These are phyloP conservation scores for Blastobotrys capitulatus DNA, from an alignment of 1,139 yeast genomes.

Conservation along the genomic window DNA sequence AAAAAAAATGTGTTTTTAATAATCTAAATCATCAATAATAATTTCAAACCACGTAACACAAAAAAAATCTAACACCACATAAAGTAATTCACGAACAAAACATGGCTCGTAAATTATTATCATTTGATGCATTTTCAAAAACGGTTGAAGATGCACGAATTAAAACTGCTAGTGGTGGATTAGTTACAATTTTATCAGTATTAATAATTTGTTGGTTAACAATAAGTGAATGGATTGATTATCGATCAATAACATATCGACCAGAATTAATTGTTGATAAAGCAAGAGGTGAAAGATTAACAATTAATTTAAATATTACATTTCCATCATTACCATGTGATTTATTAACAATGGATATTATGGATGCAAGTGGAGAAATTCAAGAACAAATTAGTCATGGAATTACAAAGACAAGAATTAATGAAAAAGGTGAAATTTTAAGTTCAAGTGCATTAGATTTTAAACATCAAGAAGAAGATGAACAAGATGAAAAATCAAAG, in stretches of 20 bases:
- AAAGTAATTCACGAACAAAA: neutral
- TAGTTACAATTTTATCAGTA: conserved; percentile 71
- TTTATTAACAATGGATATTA: conserved; percentile 49
- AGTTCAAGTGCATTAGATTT: conserved; percentile 31
- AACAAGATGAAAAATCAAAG: conserved; percentile 33
- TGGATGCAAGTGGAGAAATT: conserved; percentile 83
- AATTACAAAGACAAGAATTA: conserved; percentile 63
- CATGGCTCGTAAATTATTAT: conserved; percentile 36
- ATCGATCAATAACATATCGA: conserved; percentile 56
- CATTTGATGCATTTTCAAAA: conserved; percentile 86
- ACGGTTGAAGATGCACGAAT: conserved; percentile 92
- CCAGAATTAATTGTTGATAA: conserved; percentile 89
- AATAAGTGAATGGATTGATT: conserved; percentile 70
- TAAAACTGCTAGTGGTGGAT: conserved; percentile 83
- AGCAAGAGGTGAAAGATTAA: conserved; percentile 69
- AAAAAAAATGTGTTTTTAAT: too few relatives aligned
- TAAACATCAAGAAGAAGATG: conserved; percentile 29
- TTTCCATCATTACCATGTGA: conserved; percentile 88
- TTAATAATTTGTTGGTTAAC: conserved; percentile 58
- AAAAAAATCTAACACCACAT: neutral
- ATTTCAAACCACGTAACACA: neutral
- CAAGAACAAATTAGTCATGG: conserved; percentile 72
- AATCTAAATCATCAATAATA: too few relatives aligned
- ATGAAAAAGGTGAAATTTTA: conserved; percentile 41
- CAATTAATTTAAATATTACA: conserved; percentile 71